Evolutionary conservation across 2,329 filamentous ascomycete genomes (phyloP).

Genomic region (Clarireedia paspali): DNA sequence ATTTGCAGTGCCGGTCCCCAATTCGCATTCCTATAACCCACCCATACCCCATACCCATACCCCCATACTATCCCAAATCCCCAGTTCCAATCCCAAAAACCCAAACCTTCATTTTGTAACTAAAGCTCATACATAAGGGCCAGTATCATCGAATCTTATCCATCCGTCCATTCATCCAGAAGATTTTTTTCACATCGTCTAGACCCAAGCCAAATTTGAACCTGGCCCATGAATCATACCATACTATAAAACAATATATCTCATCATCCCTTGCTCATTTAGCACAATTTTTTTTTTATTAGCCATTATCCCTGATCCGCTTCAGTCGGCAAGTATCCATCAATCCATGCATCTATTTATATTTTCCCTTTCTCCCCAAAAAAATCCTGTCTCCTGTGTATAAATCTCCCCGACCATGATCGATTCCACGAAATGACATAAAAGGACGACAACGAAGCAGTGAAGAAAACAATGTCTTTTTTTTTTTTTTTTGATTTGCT

Average conservation of each 20-base stretch:
- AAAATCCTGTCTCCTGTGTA: background rate
- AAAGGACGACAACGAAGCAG: background rate
- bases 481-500: no score
- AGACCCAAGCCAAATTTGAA: background rate
- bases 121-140: background rate
- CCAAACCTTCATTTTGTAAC: no score
- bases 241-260: background rate
- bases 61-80: background rate
- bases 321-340: background rate
- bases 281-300: background rate
- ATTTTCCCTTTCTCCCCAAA: background rate
- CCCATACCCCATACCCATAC: no score
- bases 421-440: background rate
- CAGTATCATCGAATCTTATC: background rate
- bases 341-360: constrained; percentile 1
- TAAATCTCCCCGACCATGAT: background rate
- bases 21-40: no score
- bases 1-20: no score
- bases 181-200: background rate
- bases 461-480: no score
- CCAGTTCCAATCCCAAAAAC: background rate
- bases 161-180: background rate
- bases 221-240: background rate
- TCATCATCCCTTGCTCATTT: background rate
- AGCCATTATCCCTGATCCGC: no score